Percentiles rank a stretch among this genome's conserved stretches.
These are phyloP conservation scores for Tylopilus plumbeoviolaceoides DNA, from an alignment of 768 basidiomycete genomes.

Conservation along the genomic window DNA sequence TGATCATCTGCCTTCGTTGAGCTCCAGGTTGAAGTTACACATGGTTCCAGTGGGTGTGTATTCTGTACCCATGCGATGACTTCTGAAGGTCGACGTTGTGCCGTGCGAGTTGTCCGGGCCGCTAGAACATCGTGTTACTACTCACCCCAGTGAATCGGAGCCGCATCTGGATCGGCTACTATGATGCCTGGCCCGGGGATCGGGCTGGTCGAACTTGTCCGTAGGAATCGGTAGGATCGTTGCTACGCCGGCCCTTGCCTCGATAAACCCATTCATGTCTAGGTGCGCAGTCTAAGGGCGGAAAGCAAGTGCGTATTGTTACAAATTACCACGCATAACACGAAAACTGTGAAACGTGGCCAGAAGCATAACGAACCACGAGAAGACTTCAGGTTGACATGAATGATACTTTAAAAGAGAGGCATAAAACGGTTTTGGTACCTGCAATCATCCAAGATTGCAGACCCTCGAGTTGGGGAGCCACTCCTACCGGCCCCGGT, in stretches of 20 bases:
- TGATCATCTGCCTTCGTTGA: neutral
- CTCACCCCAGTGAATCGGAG: neutral
- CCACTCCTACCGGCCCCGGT: slow-evolving; percentile 17
- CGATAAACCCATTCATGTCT: neutral
- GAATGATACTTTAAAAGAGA: neutral
- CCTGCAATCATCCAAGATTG: neutral
- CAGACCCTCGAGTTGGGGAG: neutral
- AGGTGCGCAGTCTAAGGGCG: neutral
- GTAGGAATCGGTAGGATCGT: neutral
- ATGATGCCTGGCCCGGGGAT: too few relatives aligned
- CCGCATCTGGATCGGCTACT: too few relatives aligned
- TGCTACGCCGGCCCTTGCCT: neutral
- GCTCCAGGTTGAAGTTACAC: neutral
- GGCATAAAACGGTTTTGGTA: neutral
- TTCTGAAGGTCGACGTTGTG: too few relatives aligned
- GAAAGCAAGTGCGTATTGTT: neutral
- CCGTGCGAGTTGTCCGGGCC: too few relatives aligned
- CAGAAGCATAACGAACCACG: neutral
- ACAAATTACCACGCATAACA: neutral
- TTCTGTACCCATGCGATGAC: neutral
- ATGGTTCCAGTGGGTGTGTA: neutral
- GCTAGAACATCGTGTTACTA: too few relatives aligned
- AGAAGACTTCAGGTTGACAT: neutral
- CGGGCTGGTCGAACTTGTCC: too few relatives aligned
- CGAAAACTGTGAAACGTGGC: neutral